Evolutionary conservation across 371 early-diverging fungal genomes (phyloP), one percentile per base, ranked within the genome.

Genomic region (Rhizomucor pusillus): DNA sequence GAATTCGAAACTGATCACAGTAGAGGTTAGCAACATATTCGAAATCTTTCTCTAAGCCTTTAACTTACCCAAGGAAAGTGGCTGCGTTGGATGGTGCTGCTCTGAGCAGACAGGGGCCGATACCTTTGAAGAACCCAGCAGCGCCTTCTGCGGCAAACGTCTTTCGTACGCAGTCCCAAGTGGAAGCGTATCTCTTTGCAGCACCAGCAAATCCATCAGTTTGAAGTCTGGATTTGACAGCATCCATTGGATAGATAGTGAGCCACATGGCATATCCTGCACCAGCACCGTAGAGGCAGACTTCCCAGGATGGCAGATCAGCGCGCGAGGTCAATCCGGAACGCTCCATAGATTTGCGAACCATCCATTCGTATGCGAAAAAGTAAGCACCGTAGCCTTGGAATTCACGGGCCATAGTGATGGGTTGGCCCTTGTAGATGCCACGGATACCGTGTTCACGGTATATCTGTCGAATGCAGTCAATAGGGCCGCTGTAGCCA

Each of bases 61-160:
- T 47, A 29, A 57, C 63, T 62, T 67, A 74, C 72, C 79, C 87
- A 45, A 86, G 67, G 73, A 92, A 92, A 20, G 91, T 91, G 18
- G 83, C 89, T 3, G 92, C 93, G 52, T 91, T 92, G 48, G 88
- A 90, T 14, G 94, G 94, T 25, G 92, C 93, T 23, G 95, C 94
- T 56, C 94, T 79, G 48, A 91, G 75, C 50, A 94, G 77, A 52
- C 93, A 90, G n/a, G 93, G 88, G 0, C 86, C 82, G 56, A 94
- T 78, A 25, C 94, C 95, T 59, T 81, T 81, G 77, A 90, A 94
- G 77, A 93, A 88, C 1, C 92, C 92, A 19, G 71, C 73, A 22
- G 75, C 58, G 5, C 93, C 92, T 59, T 90, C 90, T 48, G 66
- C 76, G 23, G 70, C 73, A 57, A 86, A 60, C 1, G 80, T 87